Conservation (phyloP, 164 flowering plant species). For the Macadamia tetraphylla region DNA sequence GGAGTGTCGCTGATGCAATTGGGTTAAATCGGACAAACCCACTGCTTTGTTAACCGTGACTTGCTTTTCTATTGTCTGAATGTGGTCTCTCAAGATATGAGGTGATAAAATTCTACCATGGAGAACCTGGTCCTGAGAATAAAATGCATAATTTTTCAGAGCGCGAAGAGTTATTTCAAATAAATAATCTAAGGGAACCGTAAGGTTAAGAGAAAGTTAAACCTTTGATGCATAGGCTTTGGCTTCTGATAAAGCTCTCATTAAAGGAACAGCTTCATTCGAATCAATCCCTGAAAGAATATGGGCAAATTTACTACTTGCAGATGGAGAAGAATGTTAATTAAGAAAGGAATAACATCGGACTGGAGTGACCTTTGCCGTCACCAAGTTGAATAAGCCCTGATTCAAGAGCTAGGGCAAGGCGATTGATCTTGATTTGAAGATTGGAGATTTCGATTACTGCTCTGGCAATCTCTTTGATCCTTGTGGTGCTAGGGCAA, state of each 20-base stretch:
- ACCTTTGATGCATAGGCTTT: constrained; percentile 21
- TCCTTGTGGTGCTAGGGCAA: neutral
- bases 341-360: neutral
- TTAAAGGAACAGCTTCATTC: constrained; percentile 9
- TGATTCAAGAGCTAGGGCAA: neutral
- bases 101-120: constrained; percentile 5
- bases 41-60: neutral
- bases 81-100: constrained; percentile 10
- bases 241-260: constrained; percentile 24
- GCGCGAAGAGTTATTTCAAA: neutral
- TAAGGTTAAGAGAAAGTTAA: neutral
- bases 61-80: constrained; percentile 10
- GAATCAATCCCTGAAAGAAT: neutral
- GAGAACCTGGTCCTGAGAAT: constrained; percentile 12
- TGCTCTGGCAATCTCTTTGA: constrained; percentile 2
- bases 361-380: neutral
- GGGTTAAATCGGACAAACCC: constrained; percentile 1
- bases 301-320: neutral
- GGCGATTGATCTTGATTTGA: neutral
- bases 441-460: constrained; percentile 6
- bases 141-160: neutral
- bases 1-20: neutral
- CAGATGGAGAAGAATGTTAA: neutral
- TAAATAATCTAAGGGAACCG: neutral
- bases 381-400: neutral